Percentiles rank a stretch among this genome's conserved stretches.
phyloP scores from a whole-genome alignment of 441 rosid genomes.

The Pelargonium australe region DNA sequence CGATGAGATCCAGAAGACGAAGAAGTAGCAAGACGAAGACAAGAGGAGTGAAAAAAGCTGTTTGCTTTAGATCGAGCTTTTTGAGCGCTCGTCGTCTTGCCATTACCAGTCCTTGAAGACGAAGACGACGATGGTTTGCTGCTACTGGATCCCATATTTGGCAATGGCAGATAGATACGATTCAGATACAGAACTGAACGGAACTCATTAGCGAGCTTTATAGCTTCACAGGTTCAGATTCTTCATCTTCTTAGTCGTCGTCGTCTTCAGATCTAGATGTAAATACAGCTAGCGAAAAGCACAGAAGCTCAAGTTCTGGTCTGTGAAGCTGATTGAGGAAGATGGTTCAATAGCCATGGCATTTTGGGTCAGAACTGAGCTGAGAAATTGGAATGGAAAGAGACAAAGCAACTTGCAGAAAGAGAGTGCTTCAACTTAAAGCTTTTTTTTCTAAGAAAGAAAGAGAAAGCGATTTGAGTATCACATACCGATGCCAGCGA shows the following conservation, averaged over 20 bases:
- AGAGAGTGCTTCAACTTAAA: background rate
- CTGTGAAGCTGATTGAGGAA: background rate
- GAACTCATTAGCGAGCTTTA: conserved; percentile 5
- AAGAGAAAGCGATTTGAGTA: conserved; percentile 17
- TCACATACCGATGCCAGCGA: too few relatives aligned
- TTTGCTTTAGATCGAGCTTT: conserved; percentile 48
- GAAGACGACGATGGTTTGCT: conserved; percentile 48
- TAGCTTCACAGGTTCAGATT: conserved; percentile 7
- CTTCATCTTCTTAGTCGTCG: background rate
- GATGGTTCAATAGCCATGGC: background rate
- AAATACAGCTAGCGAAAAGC: background rate
- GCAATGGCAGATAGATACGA: conserved; percentile 19
- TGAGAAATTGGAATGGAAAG: conserved; percentile 29
- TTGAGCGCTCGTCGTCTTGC: conserved; percentile 19
- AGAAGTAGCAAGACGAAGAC: conserved; percentile 35
- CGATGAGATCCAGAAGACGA: conserved; percentile 55
- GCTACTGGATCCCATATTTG: conserved; percentile 73
- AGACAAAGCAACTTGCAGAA: conserved; percentile 36
- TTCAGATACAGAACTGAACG: conserved; percentile 9
- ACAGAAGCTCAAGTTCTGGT: background rate
- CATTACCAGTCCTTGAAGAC: conserved; percentile 16
- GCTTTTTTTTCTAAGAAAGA: conserved; percentile 24
- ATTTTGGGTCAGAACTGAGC: conserved; percentile 7
- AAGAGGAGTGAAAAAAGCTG: conserved; percentile 60
- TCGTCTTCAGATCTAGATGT: conserved; percentile 27